phyloP scores from a whole-genome alignment of 2,329 filamentous ascomycete species.

The Teratosphaeria pseudoeucalypti region DNA sequence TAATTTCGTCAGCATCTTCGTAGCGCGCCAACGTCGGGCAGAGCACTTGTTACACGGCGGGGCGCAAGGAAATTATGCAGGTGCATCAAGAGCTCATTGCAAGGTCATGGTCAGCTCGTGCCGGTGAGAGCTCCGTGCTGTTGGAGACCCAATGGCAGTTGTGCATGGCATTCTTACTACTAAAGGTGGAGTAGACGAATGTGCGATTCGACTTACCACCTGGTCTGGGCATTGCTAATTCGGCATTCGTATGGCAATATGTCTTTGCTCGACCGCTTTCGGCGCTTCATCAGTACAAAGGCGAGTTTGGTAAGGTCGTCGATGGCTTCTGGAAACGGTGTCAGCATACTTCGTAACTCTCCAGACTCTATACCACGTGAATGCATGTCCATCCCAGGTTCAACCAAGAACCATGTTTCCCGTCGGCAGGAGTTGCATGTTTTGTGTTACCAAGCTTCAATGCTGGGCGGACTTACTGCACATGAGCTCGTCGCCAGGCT shows the following conservation, averaged over 20 bases:
- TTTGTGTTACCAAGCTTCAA: too few relatives aligned
- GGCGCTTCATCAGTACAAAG: conserved; percentile 51
- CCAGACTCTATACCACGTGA: not conserved
- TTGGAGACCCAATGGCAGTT: not conserved
- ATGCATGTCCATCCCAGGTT: not conserved
- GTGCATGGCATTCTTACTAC: not conserved
- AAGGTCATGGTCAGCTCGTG: not conserved
- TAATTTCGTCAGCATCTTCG: not conserved
- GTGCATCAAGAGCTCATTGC: not conserved
- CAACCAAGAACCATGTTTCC: too few relatives aligned
- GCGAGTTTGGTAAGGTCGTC: conserved; percentile 55
- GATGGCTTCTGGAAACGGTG: conserved; percentile 46
- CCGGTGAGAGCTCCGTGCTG: not conserved
- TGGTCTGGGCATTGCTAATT: conserved; percentile 50
- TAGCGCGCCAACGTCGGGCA: too few relatives aligned
- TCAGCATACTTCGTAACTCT: not conserved
- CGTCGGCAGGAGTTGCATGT: too few relatives aligned
- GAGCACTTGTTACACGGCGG: too few relatives aligned
- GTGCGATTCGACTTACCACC: conserved; percentile 43
- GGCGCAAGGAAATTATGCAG: not conserved
- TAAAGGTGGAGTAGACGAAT: not conserved
- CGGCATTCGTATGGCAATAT: conserved; percentile 43
- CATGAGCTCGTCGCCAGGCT: conserved; percentile 51
- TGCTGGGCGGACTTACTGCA: conserved; percentile 37
- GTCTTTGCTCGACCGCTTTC: conserved; percentile 28